Conservation (phyloP, 306 rosid species). For the Glycine latifolia region DNA sequence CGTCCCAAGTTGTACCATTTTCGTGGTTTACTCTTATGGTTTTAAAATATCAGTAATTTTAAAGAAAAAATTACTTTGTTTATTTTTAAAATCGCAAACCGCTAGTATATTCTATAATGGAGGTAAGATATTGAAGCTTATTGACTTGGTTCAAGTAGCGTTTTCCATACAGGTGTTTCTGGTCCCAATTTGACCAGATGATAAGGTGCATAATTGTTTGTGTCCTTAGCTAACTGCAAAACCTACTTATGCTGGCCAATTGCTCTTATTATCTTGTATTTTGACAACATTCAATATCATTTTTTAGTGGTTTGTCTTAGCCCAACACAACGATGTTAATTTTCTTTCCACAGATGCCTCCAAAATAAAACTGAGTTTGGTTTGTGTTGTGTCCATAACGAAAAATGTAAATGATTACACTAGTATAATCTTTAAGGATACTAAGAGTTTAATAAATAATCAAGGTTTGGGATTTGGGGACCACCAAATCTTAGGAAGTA, state of each 20-base stretch:
- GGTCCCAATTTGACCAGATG: slow-evolving; percentile 38
- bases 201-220: slow-evolving; percentile 39
- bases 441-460: slow-evolving; percentile 5
- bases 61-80: not conserved
- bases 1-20: no score
- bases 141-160: not conserved
- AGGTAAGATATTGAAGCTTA: not conserved
- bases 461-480: slow-evolving; percentile 28
- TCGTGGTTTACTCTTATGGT: no score
- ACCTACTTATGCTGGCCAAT: slow-evolving; percentile 24
- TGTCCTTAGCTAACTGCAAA: slow-evolving; percentile 27
- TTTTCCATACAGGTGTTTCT: not conserved
- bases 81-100: not conserved
- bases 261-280: not conserved
- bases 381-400: slow-evolving; percentile 34
- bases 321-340: slow-evolving; percentile 3
- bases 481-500: slow-evolving; percentile 60
- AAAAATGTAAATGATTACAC: not conserved
- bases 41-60: not conserved
- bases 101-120: not conserved
- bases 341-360: slow-evolving; percentile 24
- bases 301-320: slow-evolving; percentile 8
- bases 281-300: not conserved
- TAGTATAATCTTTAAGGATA: not conserved
- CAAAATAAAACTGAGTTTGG: slow-evolving; percentile 41